phyloP scores from a whole-genome alignment of 225 moss, liverwort and hornwort genomes.

The Pseudisothecium myosuroides region DNA sequence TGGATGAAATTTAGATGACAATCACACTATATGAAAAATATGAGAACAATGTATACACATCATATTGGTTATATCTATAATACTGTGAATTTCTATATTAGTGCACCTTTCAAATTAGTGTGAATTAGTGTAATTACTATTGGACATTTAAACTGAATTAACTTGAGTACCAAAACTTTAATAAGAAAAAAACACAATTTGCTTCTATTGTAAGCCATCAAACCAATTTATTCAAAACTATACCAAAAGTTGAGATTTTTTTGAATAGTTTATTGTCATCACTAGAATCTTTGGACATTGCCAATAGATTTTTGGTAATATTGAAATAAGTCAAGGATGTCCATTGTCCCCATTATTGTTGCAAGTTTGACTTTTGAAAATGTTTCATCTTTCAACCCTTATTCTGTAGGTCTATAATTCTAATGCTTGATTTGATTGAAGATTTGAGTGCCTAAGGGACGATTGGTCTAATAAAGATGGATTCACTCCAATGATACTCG shows the following conservation, averaged over 20 bases:
- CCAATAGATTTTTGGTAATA: background rate
- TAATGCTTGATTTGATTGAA: background rate
- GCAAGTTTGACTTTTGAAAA: background rate
- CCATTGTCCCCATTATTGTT: background rate
- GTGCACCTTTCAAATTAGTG: no score
- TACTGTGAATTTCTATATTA: background rate
- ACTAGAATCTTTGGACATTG: background rate
- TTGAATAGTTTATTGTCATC: background rate
- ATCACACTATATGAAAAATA: background rate
- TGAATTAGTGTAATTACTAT: background rate
- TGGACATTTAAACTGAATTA: background rate
- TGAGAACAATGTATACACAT: background rate
- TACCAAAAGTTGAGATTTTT: background rate
- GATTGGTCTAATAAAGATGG: background rate
- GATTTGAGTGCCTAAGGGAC: background rate
- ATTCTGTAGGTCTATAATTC: accelerated
- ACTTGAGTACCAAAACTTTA: background rate
- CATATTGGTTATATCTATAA: background rate
- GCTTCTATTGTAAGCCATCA: background rate
- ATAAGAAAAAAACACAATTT: background rate
- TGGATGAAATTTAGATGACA: background rate
- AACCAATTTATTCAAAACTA: background rate
- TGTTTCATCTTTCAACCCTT: no score
- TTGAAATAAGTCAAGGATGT: background rate
- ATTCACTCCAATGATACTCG: background rate